Percentiles rank a stretch among this genome's conserved stretches.
These are phyloP conservation scores for Hymenoscyphus fructigenus DNA, from an alignment of 2,329 filamentous ascomycete genomes.

Conservation along the genomic window DNA sequence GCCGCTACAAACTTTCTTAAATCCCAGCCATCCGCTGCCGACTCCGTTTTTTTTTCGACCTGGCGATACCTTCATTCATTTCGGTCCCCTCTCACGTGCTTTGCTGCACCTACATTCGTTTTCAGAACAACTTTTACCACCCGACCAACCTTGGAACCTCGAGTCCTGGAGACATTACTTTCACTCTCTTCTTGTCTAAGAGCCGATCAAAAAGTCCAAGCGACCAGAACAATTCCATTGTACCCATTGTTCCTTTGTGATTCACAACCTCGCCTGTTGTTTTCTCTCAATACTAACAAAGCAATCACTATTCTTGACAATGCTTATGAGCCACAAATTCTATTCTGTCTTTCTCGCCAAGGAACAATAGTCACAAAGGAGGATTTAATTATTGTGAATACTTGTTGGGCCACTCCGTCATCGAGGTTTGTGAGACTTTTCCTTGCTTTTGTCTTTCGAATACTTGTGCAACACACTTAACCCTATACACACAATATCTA, in stretches of 20 bases:
- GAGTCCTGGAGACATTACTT: slow-evolving; percentile 2
- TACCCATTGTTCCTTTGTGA: slow-evolving; percentile 14
- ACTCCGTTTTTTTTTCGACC: background rate
- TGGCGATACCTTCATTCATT: slow-evolving; percentile 2
- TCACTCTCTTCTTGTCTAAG: slow-evolving; percentile 5
- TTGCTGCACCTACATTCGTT: slow-evolving; percentile 2
- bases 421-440: slow-evolving; percentile 4
- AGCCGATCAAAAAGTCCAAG: background rate
- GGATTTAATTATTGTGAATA: slow-evolving; percentile 6
- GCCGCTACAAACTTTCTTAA: background rate
- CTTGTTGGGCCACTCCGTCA: slow-evolving; percentile 5
- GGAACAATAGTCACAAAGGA: slow-evolving; percentile 21
- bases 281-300: slow-evolving; percentile 10
- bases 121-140: background rate
- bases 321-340: slow-evolving; percentile 22
- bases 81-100: background rate
- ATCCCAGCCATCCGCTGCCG: background rate
- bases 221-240: slow-evolving; percentile 7
- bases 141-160: background rate
- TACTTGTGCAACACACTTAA: background rate
- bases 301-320: slow-evolving; percentile 21
- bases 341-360: slow-evolving; percentile 19
- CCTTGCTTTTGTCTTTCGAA: background rate
- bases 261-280: slow-evolving; percentile 6
- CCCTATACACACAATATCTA: background rate